phyloP scores from a whole-genome alignment of 208 protist species.

The Angomonas desouzai region DNA sequence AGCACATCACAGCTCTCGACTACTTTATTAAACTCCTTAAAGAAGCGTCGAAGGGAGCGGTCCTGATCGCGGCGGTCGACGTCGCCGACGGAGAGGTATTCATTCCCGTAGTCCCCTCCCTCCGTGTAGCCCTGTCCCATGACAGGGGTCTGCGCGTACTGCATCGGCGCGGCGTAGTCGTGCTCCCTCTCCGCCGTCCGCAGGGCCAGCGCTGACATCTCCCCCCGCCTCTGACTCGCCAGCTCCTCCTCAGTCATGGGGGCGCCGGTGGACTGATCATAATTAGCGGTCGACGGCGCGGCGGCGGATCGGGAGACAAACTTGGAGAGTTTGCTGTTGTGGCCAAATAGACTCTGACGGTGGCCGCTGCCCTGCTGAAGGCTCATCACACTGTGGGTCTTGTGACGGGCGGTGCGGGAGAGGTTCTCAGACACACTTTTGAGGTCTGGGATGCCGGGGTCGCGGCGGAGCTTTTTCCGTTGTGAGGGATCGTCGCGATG shows the following conservation, averaged over 20 bases:
- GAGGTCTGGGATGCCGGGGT: slow-evolving; percentile 78
- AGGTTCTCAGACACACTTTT: slow-evolving; percentile 62
- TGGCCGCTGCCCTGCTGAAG: slow-evolving; percentile 21
- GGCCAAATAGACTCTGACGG: background rate
- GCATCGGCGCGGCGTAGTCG: slow-evolving; percentile 64
- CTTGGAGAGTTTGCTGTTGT: background rate
- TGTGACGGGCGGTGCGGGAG: slow-evolving; percentile 46
- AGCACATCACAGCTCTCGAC: slow-evolving; percentile 95
- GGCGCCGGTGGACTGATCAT: background rate
- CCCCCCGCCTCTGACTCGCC: slow-evolving; percentile 39
- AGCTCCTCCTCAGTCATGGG: slow-evolving; percentile 24
- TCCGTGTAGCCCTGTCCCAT: slow-evolving; percentile 13
- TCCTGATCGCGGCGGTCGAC: slow-evolving; percentile 47
- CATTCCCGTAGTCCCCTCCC: slow-evolving; percentile 20
- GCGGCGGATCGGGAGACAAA: background rate
- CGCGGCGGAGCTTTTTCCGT: slow-evolving; percentile 62
- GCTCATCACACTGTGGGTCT: slow-evolving; percentile 72
- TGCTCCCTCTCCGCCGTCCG: slow-evolving; percentile 67
- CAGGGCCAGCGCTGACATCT: slow-evolving; percentile 73
- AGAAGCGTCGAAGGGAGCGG: slow-evolving; percentile 81
- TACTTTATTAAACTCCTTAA: slow-evolving; percentile 89
- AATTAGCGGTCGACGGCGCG: background rate
- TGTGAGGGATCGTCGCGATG: slow-evolving; percentile 19
- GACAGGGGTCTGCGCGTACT: background rate
- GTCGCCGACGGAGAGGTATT: slow-evolving; percentile 39